Percentiles rank a stretch among this genome's conserved stretches.
Evolutionary conservation across 495 filamentous ascomycete genomes (phyloP).

Genomic region (Durotheca rogersii): DNA sequence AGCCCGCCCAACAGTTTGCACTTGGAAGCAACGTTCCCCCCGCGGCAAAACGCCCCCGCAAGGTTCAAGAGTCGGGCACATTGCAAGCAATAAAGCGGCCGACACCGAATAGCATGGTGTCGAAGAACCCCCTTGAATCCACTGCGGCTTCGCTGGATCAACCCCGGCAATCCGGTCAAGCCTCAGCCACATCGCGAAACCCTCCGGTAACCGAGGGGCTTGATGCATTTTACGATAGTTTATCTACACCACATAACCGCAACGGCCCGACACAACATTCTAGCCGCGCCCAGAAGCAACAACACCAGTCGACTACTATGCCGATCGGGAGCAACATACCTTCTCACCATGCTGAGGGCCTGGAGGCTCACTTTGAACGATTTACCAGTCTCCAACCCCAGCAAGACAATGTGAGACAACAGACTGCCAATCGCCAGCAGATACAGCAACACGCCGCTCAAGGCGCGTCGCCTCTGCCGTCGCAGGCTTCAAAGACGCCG

Average conservation of each 20-base stretch:
- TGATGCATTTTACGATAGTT: slow-evolving; percentile 33
- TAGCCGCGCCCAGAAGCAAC: too few relatives aligned
- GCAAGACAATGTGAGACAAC: slow-evolving; percentile 25
- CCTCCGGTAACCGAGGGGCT: slow-evolving; percentile 30
- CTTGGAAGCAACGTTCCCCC: slow-evolving; percentile 7
- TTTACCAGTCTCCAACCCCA: slow-evolving; percentile 39
- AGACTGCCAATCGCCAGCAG: slow-evolving; percentile 29
- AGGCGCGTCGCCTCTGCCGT: slow-evolving; percentile 31
- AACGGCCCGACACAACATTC: slow-evolving; percentile 27
- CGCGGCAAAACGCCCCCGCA: slow-evolving; percentile 31
- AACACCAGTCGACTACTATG: slow-evolving; percentile 22
- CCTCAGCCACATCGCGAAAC: slow-evolving; percentile 17
- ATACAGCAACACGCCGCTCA: slow-evolving; percentile 35
- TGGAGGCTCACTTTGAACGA: slow-evolving; percentile 45
- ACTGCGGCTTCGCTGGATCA: slow-evolving; percentile 12
- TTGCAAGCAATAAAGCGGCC: slow-evolving; percentile 23
- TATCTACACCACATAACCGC: slow-evolving; percentile 29
- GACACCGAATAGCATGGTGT: slow-evolving; percentile 30
- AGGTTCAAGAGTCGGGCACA: slow-evolving; percentile 32
- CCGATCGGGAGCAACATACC: slow-evolving; percentile 23
- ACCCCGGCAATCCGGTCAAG: slow-evolving; percentile 16
- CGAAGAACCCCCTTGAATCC: slow-evolving; percentile 23
- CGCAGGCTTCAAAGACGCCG: slow-evolving; percentile 32
- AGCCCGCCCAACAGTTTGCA: slow-evolving; percentile 18
- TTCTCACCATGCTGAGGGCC: slow-evolving; percentile 32